Base-by-base conservation (phyloP, 2,329 filamentous ascomycete species). In the Volutella citrinella region DNA sequence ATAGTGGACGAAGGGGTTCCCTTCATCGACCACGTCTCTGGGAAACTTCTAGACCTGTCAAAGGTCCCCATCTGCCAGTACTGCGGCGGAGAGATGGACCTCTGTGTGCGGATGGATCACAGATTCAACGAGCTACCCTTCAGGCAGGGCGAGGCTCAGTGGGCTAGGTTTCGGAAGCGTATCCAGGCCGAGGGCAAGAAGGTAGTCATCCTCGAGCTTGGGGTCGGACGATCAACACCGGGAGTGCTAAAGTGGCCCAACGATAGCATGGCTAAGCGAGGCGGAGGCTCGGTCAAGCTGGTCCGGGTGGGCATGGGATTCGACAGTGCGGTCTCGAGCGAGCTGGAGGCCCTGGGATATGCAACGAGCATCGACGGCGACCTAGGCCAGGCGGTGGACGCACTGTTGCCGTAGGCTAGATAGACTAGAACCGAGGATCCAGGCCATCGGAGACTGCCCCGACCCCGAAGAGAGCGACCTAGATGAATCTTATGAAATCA, bases 191-290 rank as follows among this genome's bases (percentile, higher is more conserved):
- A 45, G 5, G 45, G 33, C 6, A 52, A 48, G 14, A 43, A 30
- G 1, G 0, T 52, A 7, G 47, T 52, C 3, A 36, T 52, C 15
- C 2, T 52, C 4, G 49, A 52, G 2, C 40, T 52, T 1, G 49
- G 49, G 0, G 49, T 49, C 0, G 49, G 49, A 0, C 47, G 46
- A 41, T 51, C 49, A n/a, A 52, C 49, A 1, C 47, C 49, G 0
- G 49, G 49, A 0, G 49, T 51, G 4, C 26, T 49, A 1, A 17
- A 49, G 3, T 53, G 49, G 49, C 49, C 49, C 0, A 48, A 52
- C 7, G 49, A 49, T 15, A 38, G 52, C 29, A n/a, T 52, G 4
- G 41, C 45, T 1, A 34, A 19, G 12, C 22, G 30, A 10, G 32
- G 34, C 1, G 22, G 31, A 2, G 49, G 49, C 2, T 21, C 36